phyloP scores from a whole-genome alignment of 495 filamentous ascomycete species.

The Penicillium pancosmium region DNA sequence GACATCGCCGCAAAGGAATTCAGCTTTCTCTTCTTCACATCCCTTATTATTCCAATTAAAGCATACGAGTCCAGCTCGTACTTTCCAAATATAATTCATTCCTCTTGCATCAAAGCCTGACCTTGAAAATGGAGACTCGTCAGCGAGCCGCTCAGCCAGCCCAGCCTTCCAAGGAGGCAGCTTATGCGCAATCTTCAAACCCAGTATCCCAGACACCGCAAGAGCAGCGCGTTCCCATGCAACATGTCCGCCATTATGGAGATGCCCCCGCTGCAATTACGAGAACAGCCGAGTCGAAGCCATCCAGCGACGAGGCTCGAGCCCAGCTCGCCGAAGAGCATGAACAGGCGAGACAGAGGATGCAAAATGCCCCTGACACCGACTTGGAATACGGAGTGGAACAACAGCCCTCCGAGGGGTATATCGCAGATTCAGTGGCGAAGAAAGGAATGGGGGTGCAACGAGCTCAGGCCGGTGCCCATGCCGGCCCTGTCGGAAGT shows the following conservation, averaged over 20 bases:
- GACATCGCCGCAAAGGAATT: neutral
- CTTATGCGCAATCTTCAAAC: slow-evolving; percentile 53
- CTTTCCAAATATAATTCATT: neutral
- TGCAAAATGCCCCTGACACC: slow-evolving; percentile 30
- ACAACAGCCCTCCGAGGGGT: slow-evolving; percentile 54
- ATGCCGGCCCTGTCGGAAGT: slow-evolving; percentile 40
- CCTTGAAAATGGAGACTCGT: slow-evolving; percentile 22
- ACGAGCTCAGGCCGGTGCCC: slow-evolving; percentile 42
- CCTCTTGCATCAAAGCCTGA: neutral
- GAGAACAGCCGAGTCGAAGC: slow-evolving; percentile 40
- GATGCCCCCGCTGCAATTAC: slow-evolving; percentile 41
- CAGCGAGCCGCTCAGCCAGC: slow-evolving; percentile 24
- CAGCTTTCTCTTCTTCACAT: neutral
- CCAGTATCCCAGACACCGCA: slow-evolving; percentile 49
- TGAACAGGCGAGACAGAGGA: slow-evolving; percentile 11
- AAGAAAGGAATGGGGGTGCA: slow-evolving; percentile 38
- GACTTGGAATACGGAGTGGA: slow-evolving; percentile 60
- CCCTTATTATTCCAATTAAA: neutral
- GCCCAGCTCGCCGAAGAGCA: slow-evolving; percentile 22
- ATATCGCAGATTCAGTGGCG: slow-evolving; percentile 53
- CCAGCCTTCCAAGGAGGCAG: slow-evolving; percentile 55
- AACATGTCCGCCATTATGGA: slow-evolving; percentile 30
- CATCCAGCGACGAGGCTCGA: slow-evolving; percentile 40
- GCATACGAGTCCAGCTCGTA: neutral
- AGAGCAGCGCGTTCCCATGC: slow-evolving; percentile 45